Base-by-base conservation (phyloP, 1,284 basidiomycete genomes). In the Hortiboletus rubellus region DNA sequence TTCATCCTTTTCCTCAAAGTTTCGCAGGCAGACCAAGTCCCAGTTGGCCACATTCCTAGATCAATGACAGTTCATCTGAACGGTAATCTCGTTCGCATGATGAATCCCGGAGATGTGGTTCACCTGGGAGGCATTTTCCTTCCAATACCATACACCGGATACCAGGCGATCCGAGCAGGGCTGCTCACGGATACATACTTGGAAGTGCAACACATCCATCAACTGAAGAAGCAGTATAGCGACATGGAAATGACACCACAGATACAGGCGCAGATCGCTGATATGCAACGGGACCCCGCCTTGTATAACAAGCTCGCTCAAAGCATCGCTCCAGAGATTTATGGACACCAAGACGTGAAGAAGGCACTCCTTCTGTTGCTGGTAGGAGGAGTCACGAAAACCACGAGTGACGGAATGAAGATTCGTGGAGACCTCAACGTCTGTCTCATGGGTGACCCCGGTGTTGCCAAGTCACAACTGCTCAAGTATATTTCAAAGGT, bases 401-500 rank as follows among this genome's bases (percentile, higher is more conserved):
- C 84, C 18, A 93, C 96, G 72, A 92, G 91, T 8, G 97, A 99
- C 70, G 97, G 97, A 6, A 95, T 99, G 94, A 98, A 94, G 77
- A 99, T 99, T 66, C 85, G 97, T 70, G 97, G 97, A 30, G 97
- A 99, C 74, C 82, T 99, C 76, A 99, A 99, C 68, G 82, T 99
- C 27, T 99, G 97, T 74, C 76, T 99, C 48, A 99, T 99, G 97
- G 97, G 97, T 67, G 97, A 99, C 76, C 97, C 97, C 50, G 97
- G 97, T 88, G 96, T 99, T 60, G 97, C 97, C 66, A 99, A 99
- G 76, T 98, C 95, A 31, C 97, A 99, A 73, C 72, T 99, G 54
- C 82, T 99, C 62, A 99, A 99, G 77, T 99, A 98, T 70, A 99
- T 99, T 67, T 93, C 95, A 52, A 99, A 99, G 74, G 91, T 99